A percentile compares a stretch with the other conserved stretches of the same genome.
phyloP scores from a whole-genome alignment of 2,329 filamentous ascomycete genomes.

The Elsinoe fawcettii region DNA sequence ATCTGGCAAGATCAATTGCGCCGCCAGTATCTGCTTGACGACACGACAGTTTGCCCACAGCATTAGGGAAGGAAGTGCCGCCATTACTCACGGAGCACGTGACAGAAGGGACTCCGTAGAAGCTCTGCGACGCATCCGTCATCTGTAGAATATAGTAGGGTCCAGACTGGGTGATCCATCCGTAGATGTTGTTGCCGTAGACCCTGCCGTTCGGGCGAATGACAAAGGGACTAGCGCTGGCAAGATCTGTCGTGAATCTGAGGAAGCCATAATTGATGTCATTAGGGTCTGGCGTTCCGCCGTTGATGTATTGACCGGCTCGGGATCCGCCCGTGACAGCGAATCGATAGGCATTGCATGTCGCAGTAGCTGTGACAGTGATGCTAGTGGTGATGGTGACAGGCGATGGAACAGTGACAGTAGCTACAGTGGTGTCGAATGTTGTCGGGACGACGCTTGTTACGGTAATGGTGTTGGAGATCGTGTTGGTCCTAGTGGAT shows the following conservation, averaged over 20 bases:
- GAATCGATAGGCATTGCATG: conserved; percentile 1
- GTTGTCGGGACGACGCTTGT: not conserved
- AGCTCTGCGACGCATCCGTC: not conserved
- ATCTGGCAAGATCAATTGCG: not conserved
- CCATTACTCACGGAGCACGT: not conserved
- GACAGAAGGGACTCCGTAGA: not conserved
- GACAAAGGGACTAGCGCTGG: not conserved
- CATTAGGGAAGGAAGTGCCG: not conserved
- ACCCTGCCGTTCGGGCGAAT: not conserved
- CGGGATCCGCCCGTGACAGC: not conserved
- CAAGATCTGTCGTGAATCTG: not conserved
- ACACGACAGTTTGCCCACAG: not conserved
- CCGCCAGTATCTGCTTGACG: not conserved
- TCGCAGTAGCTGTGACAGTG: not conserved
- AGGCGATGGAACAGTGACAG: not conserved
- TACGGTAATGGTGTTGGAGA: not conserved
- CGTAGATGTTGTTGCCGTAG: not conserved
- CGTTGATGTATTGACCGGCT: not conserved
- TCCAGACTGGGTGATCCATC: not conserved
- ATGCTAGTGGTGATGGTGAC: not conserved
- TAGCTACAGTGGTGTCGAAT: not conserved
- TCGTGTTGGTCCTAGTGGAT: not conserved
- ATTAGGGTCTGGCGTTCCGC: not conserved
- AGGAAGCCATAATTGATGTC: not conserved
- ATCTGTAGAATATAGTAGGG: not conserved